phyloP scores from a whole-genome alignment of 2,329 filamentous ascomycete genomes.

The Ophiostoma piceae region DNA sequence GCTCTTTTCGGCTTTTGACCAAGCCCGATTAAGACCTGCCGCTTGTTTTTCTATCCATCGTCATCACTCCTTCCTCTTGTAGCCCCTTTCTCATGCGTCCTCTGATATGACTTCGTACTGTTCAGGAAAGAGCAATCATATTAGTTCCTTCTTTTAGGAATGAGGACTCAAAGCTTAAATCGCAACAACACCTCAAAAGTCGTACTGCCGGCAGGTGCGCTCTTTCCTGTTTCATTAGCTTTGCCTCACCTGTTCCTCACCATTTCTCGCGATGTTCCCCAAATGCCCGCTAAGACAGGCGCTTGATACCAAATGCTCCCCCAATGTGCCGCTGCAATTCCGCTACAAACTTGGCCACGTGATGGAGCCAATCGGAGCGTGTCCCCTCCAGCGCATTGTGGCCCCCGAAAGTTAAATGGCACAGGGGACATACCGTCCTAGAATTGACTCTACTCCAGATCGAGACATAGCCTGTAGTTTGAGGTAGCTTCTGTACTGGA shows the following conservation, averaged over 20 bases:
- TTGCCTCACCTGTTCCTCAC: constrained; percentile 1
- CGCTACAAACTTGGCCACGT: constrained; percentile 6
- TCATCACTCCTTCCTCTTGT: neutral
- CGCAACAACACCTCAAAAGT: neutral
- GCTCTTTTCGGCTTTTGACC: neutral
- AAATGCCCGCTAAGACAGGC: neutral
- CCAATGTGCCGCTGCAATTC: neutral
- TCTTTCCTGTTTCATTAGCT: neutral
- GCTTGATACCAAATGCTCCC: neutral
- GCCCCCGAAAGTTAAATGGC: neutral
- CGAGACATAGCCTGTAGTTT: neutral
- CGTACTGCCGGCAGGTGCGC: neutral
- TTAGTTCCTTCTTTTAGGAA: neutral
- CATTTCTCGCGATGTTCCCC: constrained; percentile 1
- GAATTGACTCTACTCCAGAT: neutral
- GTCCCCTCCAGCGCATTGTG: neutral
- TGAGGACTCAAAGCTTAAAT: neutral
- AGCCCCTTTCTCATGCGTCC: neutral
- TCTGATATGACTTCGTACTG: neutral
- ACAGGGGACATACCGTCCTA: neutral
- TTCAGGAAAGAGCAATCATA: neutral
- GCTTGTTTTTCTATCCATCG: neutral
- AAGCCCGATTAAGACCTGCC: neutral
- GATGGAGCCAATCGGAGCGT: constrained; percentile 4
- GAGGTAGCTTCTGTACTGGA: constrained; percentile 18